Conservation (phyloP, 805 yeast genomes). For the Pichia ethanolica region DNA sequence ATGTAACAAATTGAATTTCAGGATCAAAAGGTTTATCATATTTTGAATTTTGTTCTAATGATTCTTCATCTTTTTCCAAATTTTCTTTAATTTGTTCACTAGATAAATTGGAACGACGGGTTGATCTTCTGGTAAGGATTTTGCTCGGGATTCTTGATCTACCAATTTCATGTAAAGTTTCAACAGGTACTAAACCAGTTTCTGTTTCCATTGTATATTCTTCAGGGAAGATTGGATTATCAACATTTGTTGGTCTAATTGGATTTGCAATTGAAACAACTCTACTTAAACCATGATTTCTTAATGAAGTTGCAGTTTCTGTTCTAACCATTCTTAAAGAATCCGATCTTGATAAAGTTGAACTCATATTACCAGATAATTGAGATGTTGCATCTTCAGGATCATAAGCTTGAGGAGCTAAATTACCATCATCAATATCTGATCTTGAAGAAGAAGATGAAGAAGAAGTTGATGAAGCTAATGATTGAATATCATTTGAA, state of each 20-base stretch:
- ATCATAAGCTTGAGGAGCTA: constrained; percentile 32
- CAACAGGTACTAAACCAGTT: constrained; percentile 81
- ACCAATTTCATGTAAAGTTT: constrained; percentile 62
- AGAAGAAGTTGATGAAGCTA: not conserved
- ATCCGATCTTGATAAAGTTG: constrained; percentile 26
- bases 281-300: constrained; percentile 52
- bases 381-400: constrained; percentile 44
- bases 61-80: constrained; percentile 16
- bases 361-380: constrained; percentile 27
- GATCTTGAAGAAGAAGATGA: constrained; percentile 4
- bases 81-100: constrained; percentile 10
- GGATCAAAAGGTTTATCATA: constrained; percentile 36
- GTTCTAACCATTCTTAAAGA: constrained; percentile 43
- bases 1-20: constrained; percentile 80
- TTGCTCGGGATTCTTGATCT: constrained; percentile 30
- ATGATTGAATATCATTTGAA: not conserved
- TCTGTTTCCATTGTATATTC: constrained; percentile 83
- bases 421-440: not conserved
- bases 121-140: constrained; percentile 15
- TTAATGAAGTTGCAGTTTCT: constrained; percentile 68
- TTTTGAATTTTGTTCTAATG: not conserved
- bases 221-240: constrained; percentile 80
- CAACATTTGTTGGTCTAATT: constrained; percentile 44
- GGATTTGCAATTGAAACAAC: constrained; percentile 48
- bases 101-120: constrained; percentile 19